Evolutionary conservation across 305 asterid genomes (phyloP).

Genomic region (Coffea humblotiana): DNA sequence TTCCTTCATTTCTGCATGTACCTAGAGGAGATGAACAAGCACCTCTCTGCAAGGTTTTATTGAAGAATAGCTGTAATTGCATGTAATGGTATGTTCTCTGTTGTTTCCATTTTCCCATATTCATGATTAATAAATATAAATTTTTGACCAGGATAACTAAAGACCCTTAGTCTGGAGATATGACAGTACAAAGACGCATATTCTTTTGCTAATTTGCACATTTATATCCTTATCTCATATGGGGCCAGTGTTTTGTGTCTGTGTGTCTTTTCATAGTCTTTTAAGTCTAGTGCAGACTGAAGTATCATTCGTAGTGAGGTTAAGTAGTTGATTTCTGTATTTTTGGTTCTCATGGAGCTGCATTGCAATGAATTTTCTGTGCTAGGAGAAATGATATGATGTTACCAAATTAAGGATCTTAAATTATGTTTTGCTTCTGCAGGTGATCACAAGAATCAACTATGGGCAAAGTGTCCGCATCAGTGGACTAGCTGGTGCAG

Average conservation of each 20-base stretch:
- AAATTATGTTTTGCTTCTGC: constrained; percentile 9
- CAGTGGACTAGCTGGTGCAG: constrained; percentile 95
- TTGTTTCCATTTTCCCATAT: not conserved
- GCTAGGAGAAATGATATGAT: not conserved
- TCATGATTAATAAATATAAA: no score
- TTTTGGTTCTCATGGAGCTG: not conserved
- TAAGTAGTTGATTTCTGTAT: not conserved
- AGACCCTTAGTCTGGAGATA: no score
- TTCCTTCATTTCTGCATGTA: no score
- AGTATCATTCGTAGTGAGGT: not conserved
- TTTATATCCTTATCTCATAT: not conserved
- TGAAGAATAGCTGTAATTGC: not conserved
- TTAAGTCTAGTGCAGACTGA: not conserved
- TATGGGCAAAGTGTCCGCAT: constrained; percentile 90
- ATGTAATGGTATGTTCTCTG: not conserved
- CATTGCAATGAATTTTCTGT: not conserved
- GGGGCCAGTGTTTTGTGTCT: not conserved
- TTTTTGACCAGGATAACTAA: no score
- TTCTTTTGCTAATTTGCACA: not conserved
- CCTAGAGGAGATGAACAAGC: no score
- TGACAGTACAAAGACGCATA: not conserved
- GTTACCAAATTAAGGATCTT: not conserved
- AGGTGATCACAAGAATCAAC: constrained; percentile 93
- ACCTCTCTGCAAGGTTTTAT: no score
- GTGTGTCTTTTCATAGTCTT: not conserved